Conservation (phyloP, 768 basidiomycete species). For the Gymnopilus junonius region DNA sequence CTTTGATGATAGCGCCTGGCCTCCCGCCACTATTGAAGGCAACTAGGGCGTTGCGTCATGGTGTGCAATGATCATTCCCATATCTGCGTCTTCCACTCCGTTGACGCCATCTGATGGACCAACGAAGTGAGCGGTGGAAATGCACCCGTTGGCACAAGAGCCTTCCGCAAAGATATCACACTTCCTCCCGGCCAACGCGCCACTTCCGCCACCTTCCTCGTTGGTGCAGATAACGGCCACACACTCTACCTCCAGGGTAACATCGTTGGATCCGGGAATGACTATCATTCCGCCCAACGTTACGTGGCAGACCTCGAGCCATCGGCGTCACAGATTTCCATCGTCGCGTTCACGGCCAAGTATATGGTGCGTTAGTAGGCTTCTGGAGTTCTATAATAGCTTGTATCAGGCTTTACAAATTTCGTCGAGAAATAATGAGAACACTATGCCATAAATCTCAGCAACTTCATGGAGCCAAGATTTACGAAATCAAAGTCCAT, state of each 20-base stretch:
- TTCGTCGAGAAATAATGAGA: too few species aligned
- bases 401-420: too few species aligned
- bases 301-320: slow-evolving; percentile 32
- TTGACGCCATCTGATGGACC: slow-evolving; percentile 21
- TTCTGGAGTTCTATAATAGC: too few species aligned
- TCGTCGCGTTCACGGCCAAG: slow-evolving; percentile 27
- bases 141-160: slow-evolving; percentile 29
- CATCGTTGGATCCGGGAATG: slow-evolving; percentile 25
- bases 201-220: slow-evolving; percentile 32
- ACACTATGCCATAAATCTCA: too few species aligned
- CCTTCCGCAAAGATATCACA: slow-evolving; percentile 33
- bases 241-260: slow-evolving; percentile 35
- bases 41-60: background rate
- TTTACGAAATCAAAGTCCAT: too few species aligned
- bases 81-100: background rate
- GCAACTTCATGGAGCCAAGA: too few species aligned
- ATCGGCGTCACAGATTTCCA: slow-evolving; percentile 23
- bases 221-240: slow-evolving; percentile 31
- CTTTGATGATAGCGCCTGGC: slow-evolving; percentile 35
- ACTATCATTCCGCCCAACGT: slow-evolving; percentile 25
- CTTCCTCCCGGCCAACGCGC: slow-evolving; percentile 26
- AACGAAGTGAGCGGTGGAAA: slow-evolving; percentile 26
- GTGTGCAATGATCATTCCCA: background rate
- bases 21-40: slow-evolving; percentile 26
- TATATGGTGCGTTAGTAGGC: too few species aligned